Evolutionary conservation across 345 rosid species (phyloP).

Genomic region (Salix purpurea): DNA sequence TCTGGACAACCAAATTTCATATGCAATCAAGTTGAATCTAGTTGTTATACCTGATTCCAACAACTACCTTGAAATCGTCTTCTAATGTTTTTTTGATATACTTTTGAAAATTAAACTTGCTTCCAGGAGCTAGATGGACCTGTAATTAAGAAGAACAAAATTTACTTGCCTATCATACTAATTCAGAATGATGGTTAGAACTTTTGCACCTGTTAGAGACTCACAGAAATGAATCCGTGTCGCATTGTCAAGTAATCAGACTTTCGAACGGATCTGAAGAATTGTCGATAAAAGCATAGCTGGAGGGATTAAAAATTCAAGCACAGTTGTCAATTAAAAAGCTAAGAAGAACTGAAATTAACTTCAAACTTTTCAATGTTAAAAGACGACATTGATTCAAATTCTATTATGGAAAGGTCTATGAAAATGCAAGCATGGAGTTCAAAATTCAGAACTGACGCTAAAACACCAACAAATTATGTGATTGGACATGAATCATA

Average conservation of each 20-base stretch:
- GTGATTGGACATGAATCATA: too few relatives aligned
- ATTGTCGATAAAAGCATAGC: constrained; percentile 85
- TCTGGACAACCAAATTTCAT: background rate
- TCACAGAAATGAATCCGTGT: constrained; percentile 75
- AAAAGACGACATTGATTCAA: too few relatives aligned
- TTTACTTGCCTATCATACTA: background rate
- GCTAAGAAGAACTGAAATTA: background rate
- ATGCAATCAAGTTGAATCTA: background rate
- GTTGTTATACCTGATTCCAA: constrained; percentile 68
- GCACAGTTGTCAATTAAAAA: background rate
- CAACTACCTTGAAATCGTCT: constrained; percentile 94
- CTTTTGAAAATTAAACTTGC: constrained; percentile 82
- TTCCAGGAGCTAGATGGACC: constrained; percentile 91
- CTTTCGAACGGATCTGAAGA: constrained; percentile 65
- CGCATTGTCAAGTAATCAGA: constrained; percentile 87
- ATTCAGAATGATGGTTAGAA: background rate
- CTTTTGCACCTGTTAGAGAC: constrained; percentile 19
- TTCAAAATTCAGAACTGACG: too few relatives aligned
- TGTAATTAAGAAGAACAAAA: constrained; percentile 17
- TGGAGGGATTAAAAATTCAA: constrained; percentile 21
- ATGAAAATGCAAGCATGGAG: too few relatives aligned
- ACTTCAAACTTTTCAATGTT: too few relatives aligned
- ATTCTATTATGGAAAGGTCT: too few relatives aligned
- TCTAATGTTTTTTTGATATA: constrained; percentile 85
- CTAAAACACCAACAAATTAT: too few relatives aligned